phyloP scores from a whole-genome alignment of 2,329 filamentous ascomycete species.

The Ilyonectria sp. region DNA sequence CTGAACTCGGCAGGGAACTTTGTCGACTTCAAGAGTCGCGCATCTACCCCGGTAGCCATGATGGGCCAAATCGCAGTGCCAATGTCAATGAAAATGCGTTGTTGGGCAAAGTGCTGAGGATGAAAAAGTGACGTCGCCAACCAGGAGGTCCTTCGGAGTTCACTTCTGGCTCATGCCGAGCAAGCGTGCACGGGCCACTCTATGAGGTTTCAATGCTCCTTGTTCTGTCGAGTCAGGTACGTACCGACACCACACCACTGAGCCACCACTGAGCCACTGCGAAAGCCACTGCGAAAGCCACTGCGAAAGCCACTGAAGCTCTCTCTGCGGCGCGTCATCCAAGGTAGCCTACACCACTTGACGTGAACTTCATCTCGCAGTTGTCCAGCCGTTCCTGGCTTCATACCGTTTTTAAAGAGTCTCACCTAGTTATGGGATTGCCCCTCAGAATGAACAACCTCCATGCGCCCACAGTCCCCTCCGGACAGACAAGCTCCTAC shows the following conservation, averaged over 20 bases:
- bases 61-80: slow-evolving; percentile 46
- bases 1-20: slow-evolving; percentile 96
- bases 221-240: not conserved
- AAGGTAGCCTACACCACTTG: slow-evolving; percentile 27
- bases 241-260: not conserved
- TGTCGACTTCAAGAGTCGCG: slow-evolving; percentile 89
- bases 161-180: slow-evolving; percentile 19
- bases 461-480: slow-evolving; percentile 74
- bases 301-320: slow-evolving; percentile 17
- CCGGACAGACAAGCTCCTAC: slow-evolving; percentile 79
- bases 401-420: not conserved
- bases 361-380: slow-evolving; percentile 2
- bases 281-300: not conserved
- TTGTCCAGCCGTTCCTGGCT: not conserved
- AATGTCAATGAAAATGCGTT: slow-evolving; percentile 39
- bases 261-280: slow-evolving; percentile 2
- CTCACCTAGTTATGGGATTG: slow-evolving; percentile 31
- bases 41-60: slow-evolving; percentile 90
- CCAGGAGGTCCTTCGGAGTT: slow-evolving; percentile 9
- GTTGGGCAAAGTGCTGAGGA: slow-evolving; percentile 39
- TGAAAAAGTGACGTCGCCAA: slow-evolving; percentile 52
- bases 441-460: slow-evolving; percentile 65
- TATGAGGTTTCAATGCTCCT: not conserved
- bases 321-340: slow-evolving; percentile 38
- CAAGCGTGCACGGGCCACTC: slow-evolving; percentile 25